Evolutionary conservation across 2,329 filamentous ascomycete genomes (phyloP).

Genomic region (Talaromyces rugulosus): DNA sequence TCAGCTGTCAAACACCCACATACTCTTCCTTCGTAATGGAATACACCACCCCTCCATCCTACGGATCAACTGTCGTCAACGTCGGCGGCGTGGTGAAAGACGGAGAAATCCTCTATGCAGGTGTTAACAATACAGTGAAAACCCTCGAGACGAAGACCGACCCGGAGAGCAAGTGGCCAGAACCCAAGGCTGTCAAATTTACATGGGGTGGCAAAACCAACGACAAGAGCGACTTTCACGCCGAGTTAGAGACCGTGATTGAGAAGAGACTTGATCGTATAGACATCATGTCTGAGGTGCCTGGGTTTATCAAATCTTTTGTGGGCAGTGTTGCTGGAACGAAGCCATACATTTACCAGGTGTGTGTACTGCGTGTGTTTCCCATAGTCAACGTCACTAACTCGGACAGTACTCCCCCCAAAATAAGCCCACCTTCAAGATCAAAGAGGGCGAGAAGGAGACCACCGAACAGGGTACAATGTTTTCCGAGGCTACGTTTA

Average conservation of each 20-base stretch:
- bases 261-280: constrained; percentile 72
- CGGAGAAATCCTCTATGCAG: constrained; percentile 71
- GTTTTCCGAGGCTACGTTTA: constrained; percentile 94
- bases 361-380: constrained; percentile 36
- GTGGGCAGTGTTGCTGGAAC: constrained; percentile 84
- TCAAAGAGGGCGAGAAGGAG: constrained; percentile 80
- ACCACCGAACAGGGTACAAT: constrained; percentile 71
- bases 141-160: constrained; percentile 71
- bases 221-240: constrained; percentile 70
- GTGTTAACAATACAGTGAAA: constrained; percentile 59
- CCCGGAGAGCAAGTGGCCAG: constrained; percentile 78
- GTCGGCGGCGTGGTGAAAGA: constrained; percentile 81
- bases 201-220: constrained; percentile 74
- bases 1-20: constrained; percentile 80
- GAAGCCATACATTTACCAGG: constrained; percentile 97
- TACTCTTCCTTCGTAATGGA: constrained; percentile 94
- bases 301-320: constrained; percentile 91
- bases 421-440: constrained; percentile 66
- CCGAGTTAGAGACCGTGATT: constrained; percentile 64
- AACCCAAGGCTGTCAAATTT: constrained; percentile 71
- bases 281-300: constrained; percentile 95
- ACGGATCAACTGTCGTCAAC: constrained; percentile 77
- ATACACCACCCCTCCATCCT: constrained; percentile 88
- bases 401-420: constrained; percentile 62
- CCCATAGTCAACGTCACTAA: constrained; percentile 14